phyloP scores from a whole-genome alignment of 2,329 filamentous ascomycete genomes.

The Botrytis medusae region DNA sequence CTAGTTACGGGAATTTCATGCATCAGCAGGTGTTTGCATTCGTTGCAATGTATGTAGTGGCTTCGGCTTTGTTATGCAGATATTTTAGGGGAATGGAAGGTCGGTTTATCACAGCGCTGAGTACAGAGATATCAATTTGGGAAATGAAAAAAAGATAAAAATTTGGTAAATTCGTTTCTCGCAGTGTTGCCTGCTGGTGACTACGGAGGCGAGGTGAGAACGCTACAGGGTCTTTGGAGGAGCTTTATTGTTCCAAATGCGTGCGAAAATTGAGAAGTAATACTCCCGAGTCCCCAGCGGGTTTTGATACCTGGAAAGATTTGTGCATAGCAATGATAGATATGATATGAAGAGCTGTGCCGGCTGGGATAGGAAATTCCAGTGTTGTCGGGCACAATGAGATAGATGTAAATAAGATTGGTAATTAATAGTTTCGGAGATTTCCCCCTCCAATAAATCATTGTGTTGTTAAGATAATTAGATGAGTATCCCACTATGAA shows the following conservation, averaged over 20 bases:
- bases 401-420: background rate
- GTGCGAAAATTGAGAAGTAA: background rate
- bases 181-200: background rate
- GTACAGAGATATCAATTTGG: constrained; percentile 19
- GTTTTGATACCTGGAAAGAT: background rate
- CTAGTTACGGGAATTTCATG: background rate
- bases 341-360: background rate
- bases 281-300: background rate
- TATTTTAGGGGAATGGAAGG: background rate
- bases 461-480: background rate
- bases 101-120: constrained; percentile 2
- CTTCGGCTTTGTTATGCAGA: constrained; percentile 15
- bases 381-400: background rate
- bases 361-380: background rate
- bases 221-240: background rate
- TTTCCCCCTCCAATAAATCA: background rate
- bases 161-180: background rate
- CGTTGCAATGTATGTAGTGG: constrained; percentile 7
- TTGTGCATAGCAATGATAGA: background rate
- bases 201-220: background rate
- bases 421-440: background rate
- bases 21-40: constrained; percentile 15
- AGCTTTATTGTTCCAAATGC: background rate
- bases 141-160: constrained; percentile 7
- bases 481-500: background rate